Conservation (phyloP, 2,329 filamentous ascomycete species). For the Cercospora sp. region DNA sequence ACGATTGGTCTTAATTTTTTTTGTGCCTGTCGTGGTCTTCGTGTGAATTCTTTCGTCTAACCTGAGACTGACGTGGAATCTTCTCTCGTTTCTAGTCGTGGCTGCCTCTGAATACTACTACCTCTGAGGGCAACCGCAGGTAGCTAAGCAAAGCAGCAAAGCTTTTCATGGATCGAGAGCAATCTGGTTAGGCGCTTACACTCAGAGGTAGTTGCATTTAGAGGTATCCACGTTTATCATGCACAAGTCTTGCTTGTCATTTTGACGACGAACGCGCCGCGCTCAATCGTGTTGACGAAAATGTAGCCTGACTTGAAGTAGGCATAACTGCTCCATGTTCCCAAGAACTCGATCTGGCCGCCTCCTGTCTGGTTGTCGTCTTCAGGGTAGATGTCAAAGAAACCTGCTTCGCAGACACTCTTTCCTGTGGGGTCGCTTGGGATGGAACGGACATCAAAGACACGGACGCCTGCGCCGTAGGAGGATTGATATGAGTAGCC, state of each 20-base stretch:
- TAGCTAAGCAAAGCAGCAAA: background rate
- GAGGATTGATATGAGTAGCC: constrained; percentile 40
- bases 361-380: constrained; percentile 42
- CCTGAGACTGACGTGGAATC: background rate
- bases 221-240: background rate
- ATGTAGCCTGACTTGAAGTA: constrained; percentile 53
- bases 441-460: constrained; percentile 40
- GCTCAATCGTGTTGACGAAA: constrained; percentile 55
- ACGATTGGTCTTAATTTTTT: background rate
- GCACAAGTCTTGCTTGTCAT: constrained; percentile 16
- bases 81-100: background rate
- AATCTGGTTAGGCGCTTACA: background rate
- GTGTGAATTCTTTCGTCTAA: background rate
- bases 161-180: background rate
- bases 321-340: constrained; percentile 53
- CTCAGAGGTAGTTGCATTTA: background rate
- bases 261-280: constrained; percentile 53
- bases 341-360: constrained; percentile 42
- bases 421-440: constrained; percentile 47
- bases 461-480: constrained; percentile 40
- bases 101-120: background rate
- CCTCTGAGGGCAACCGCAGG: background rate
- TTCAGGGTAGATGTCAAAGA: constrained; percentile 55
- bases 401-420: constrained; percentile 49
- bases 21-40: background rate